Evolutionary conservation across 495 filamentous ascomycete species (phyloP), one percentile per base, ranked within the genome.

Genomic region (Chlorociboria aeruginascens): DNA sequence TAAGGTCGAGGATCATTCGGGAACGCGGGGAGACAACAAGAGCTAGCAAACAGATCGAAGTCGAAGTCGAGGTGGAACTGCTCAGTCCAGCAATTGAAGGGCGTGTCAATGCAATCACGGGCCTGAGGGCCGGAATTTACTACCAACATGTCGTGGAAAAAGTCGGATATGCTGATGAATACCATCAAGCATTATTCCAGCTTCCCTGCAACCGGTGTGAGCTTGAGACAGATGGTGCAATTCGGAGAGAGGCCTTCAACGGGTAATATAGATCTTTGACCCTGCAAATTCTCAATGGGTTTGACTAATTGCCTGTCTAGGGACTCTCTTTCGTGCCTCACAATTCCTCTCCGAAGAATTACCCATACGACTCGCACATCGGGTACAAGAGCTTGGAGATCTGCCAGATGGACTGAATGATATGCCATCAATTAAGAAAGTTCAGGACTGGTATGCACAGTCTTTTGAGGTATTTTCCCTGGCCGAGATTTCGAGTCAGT

Each of bases 281-380:
- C 34, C 2, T 36, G 34, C 14, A 3, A 2, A 12, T 36, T 12
- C 34, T 36, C 34, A 14, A 12, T 14, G 34, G 34, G 11, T 14
- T 17, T 49, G 44, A 47, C 43, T 48, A 52, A 59, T 48, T 48
- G 7, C 30, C 29, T 31, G n/a, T 20, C n/a, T 62, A 88, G 92
- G 93, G 47, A 98, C 93, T 41, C 73, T 98, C 30, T 98, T 97
- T 69, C 85, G 89, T 57, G 92, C 90, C 37, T 95, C 92, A 16
- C 92, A 97, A 70, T 98, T 98, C 67, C 82, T 98, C 45, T 90
- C 89, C 55, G 92, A 98, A 72, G 92, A 98, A 69, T 79, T 98
- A 17, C 92, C 92, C 45, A 98, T 98, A 58, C 87, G 92, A 28
- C 76, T 98, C 43, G 92, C 92, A 45, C 93, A 98, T 59, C 83